A percentile compares a stretch with the other conserved stretches of the same genome.
Conservation (phyloP, 768 basidiomycete genomes). For the Leccinellum albellum region DNA sequence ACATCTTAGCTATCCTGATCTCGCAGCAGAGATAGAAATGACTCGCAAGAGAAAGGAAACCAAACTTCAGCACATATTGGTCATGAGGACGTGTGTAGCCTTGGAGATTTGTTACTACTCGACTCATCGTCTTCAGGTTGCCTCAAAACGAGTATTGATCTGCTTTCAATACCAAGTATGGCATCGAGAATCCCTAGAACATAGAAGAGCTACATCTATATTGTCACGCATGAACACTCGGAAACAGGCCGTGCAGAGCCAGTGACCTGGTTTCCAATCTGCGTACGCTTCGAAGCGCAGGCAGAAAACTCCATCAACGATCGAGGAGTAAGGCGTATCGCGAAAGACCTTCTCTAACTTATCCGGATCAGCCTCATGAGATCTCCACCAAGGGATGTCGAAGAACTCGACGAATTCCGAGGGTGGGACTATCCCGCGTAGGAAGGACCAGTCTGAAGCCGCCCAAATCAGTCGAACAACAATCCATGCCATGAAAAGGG, state of each 20-base stretch:
- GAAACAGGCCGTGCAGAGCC: slow-evolving; percentile 13
- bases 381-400: slow-evolving; percentile 15
- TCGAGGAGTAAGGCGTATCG: slow-evolving; percentile 2
- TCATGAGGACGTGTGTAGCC: neutral
- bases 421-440: slow-evolving; percentile 12
- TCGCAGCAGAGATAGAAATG: neutral
- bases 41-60: neutral
- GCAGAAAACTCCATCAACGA: slow-evolving; percentile 1
- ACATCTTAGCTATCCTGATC: neutral
- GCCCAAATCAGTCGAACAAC: neutral
- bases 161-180: neutral
- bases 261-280: slow-evolving; percentile 6
- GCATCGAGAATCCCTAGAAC: neutral
- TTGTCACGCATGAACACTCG: slow-evolving; percentile 8
- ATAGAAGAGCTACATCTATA: slow-evolving; percentile 1
- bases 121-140: neutral
- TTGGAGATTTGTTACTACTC: neutral
- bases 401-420: slow-evolving; percentile 9
- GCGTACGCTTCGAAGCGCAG: slow-evolving; percentile 3
- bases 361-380: neutral
- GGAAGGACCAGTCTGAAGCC: slow-evolving; percentile 13
- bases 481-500: neutral
- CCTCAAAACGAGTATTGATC: neutral
- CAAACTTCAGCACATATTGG: neutral
- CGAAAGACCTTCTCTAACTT: slow-evolving; percentile 4